Base-by-base conservation (phyloP, 495 filamentous ascomycete species). In the Halenospora varia region DNA sequence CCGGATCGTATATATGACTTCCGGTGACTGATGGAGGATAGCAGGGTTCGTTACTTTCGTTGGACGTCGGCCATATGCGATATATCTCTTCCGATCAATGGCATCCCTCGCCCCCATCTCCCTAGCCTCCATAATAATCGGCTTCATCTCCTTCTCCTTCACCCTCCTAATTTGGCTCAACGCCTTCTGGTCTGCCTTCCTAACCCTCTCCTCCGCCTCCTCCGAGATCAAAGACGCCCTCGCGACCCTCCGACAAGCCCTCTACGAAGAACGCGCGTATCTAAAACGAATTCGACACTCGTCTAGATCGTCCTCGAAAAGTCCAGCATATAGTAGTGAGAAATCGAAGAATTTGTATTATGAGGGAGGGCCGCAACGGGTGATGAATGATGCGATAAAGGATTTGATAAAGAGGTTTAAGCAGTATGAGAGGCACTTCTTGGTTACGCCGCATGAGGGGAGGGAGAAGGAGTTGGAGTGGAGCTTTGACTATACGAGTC, bases 401-500 rank as follows among this genome's bases (percentile, higher is more conserved):
- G 64, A 66, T 39, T 40, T 66, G 10, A 63, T 62, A 8, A 15
- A 45, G 13, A 51, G 53, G 4, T 66, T 66, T 51, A 66, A 66
- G 51, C 25, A 51, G 2, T 59, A 57, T 39, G 61, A 63, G 44
- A 3, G 19, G 15, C 57, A 53, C 0, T 66, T 63, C 23, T 35
- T 66, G n/a, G 41, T 63, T 17, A 18, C 49, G 0, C 50, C 56
- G 10, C 60, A 61, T 44, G 35, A 48, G 24, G 61, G 61, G 4
- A 59, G 40, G 15, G 60, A 63, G 51, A 63, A 59, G 46, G 64
- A 66, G 17, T 51, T 61, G 24, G 64, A 66, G 25, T 63, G 64
- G 60, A 58, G 53, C 19, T 62, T 53, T 45, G 58, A 66, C 60
- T 57, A 57, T n/a, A 62, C 61, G 20, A 54, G 64, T 19, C 48